Evolutionary conservation across 176 grass and related monocot genomes (phyloP).

Genomic region (Raddia distichophylla): DNA sequence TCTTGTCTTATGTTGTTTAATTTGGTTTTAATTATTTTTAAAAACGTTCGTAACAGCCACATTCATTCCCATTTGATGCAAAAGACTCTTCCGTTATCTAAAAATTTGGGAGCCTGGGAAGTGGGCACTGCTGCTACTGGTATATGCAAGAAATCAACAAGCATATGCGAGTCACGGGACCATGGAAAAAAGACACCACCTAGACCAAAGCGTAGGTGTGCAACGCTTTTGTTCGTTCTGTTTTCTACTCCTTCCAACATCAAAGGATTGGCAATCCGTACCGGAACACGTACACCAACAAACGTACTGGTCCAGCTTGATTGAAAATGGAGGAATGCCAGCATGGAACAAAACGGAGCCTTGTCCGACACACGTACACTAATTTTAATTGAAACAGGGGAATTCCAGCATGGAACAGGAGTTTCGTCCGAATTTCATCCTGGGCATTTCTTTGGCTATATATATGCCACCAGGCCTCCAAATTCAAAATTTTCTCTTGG

Average conservation of each 20-base stretch:
- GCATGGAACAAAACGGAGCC: not conserved
- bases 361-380: not conserved
- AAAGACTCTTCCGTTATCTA: too few species aligned
- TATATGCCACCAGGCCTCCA: not conserved
- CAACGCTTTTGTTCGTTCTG: not conserved
- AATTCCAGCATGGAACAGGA: not conserved
- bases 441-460: not conserved
- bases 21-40: too few species aligned
- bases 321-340: not conserved
- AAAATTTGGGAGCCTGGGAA: too few species aligned
- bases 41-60: too few species aligned
- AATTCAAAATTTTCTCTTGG: not conserved
- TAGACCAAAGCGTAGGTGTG: not conserved
- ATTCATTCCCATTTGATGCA: too few species aligned
- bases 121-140: too few species aligned
- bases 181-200: not conserved
- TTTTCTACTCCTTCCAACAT: not conserved
- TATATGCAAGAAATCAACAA: too few species aligned
- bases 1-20: too few species aligned
- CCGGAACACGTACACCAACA: not conserved
- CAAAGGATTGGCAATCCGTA: not conserved
- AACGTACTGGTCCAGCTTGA: not conserved
- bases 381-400: too few species aligned
- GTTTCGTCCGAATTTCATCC: not conserved
- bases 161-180: not conserved